Base-by-base conservation (phyloP, 352 stramenopile genomes). In the Nothophytophthora sp. region DNA sequence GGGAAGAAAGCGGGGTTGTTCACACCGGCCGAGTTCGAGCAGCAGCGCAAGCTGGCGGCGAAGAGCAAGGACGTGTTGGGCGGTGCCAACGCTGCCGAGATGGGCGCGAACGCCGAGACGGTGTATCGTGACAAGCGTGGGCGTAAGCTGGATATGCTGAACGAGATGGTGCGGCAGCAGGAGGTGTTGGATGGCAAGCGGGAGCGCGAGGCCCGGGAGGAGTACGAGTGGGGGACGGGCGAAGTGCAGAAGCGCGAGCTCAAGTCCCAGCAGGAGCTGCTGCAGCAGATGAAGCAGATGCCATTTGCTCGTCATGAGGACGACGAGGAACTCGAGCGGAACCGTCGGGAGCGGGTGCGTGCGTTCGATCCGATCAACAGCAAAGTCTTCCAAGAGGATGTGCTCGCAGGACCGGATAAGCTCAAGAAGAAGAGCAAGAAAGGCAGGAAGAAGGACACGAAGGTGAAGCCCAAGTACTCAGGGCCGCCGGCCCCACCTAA, bases 71-170 rank as follows among this genome's bases (percentile, higher is more conserved):
- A 92, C 38, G 16, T 85, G 13, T 45, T 90, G 15, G 61, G 48
- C 20, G 69, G 67, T 16, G 76, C 72, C 1, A 63, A 82, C 36
- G 76, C 68, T 7, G 65, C 69, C 12, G 72, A 87, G n/a, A 77
- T 93, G 69, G 82, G 82, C 15, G 79, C 78, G 5, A 78, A 91
- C 25, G 79, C 83, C 8, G 77, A 90, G 63, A 94, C 83, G 2
- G 78, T 94, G 50, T 94, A 94, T 65, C 81, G 83, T 45, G 83
- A 94, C 48, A 88, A 88, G 53, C 81, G 82, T 22, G 83, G 83
- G 20, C 79, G 81, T 32, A 94, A 94, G 61, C 50, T 94, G 34
- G 81, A 94, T 45, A 94, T 94, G 78, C 63, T 94, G 3, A 94
- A 86, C 49, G 83, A 94, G 41, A 78, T 94, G 60, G 73, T 88